Evolutionary conservation across 768 basidiomycete species (phyloP).

Genomic region (Phylloporus sp.): DNA sequence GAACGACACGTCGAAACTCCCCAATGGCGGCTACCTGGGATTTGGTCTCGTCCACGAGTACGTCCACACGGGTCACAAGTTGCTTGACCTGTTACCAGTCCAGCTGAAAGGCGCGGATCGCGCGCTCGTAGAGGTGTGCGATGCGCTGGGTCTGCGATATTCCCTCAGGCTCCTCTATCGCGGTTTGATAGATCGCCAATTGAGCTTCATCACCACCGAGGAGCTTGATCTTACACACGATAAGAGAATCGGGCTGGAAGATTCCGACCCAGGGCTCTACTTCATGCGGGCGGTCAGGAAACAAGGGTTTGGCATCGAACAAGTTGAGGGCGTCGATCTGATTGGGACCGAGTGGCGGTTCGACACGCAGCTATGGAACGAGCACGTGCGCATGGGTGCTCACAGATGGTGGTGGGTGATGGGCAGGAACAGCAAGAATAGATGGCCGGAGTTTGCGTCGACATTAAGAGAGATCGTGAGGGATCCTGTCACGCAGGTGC

Average conservation of each 20-base stretch:
- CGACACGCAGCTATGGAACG: neutral
- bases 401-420: neutral
- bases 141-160: slow-evolving; percentile 3
- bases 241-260: neutral
- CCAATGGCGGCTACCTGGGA: slow-evolving; percentile 6
- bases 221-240: neutral
- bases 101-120: slow-evolving; percentile 14
- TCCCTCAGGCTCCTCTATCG: slow-evolving; percentile 3
- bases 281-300: neutral
- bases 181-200: fast-evolving
- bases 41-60: slow-evolving; percentile 14
- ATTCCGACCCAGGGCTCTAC: neutral
- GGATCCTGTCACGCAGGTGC: neutral
- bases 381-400: too few relatives aligned
- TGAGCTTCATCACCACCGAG: neutral
- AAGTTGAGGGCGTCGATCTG: neutral
- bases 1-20: slow-evolving; percentile 1
- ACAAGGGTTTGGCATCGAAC: neutral
- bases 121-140: neutral
- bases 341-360: neutral
- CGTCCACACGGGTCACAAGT: neutral
- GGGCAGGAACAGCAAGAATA: too few relatives aligned
- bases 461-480: neutral
- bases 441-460: too few relatives aligned
- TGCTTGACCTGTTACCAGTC: neutral